Evolutionary conservation across 2,329 filamentous ascomycete species (phyloP), one percentile per base, ranked within the genome.

Genomic region (Phyllosticta paracitricarpa): DNA sequence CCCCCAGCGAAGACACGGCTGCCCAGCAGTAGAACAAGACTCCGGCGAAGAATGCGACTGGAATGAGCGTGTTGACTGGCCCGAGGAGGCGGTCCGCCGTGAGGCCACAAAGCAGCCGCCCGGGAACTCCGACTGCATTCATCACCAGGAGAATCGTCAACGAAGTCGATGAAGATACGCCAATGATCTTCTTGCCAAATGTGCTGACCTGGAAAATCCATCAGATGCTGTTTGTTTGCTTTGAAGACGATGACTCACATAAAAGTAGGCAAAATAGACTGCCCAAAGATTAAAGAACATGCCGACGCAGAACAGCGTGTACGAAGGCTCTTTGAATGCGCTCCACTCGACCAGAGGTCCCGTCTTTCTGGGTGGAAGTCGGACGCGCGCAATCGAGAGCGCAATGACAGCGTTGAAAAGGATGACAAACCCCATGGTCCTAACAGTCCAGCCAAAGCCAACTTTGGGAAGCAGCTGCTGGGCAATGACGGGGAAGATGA

Each of bases 221-320:
- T 48, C 17, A 48, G 40, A 19, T 7, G 30, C 4, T n/a, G 68
- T 2, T 22, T 12, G 8, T 19, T n/a, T 10, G 22, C 14, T 4
- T n/a, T 5, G 28, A 48, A 48, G 17, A 19, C 1, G 17, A 3
- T n/a, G 14, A 35, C 63, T 74, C 12, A 85, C 67, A 70, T 85
- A 87, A 71, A 80, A 84, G 66, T 82, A 84, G 9, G 77, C 77
- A 60, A 84, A 78, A 65, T 83, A 84, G 4, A 82, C 67, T 2
- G 78, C 79, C 67, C 76, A 73, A 64, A 81, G 82, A 61, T 64
- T 71, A 53, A 77, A 67, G 61, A 77, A 76, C 68, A 76, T 75
- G 24, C 75, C 76, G 1, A 73, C 57, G 3, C 72, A 68, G 64
- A 79, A 81, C 4, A 81, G 68, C 0, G 77, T 65, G 62, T 84